These are phyloP conservation scores for Punica granatum DNA, from an alignment of 345 rosid species.

Conservation along the genomic window DNA sequence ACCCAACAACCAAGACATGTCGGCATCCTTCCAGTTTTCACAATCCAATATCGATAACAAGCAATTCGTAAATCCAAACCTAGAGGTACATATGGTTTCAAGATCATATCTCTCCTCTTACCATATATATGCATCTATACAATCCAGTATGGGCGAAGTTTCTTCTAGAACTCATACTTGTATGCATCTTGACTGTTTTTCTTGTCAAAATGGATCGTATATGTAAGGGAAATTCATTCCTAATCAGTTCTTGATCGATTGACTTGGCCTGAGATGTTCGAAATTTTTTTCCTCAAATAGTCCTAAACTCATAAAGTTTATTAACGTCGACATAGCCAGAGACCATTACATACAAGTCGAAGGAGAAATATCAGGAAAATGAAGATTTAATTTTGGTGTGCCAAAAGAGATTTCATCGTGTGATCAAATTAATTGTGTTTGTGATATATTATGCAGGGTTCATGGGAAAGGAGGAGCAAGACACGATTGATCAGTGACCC, in stretches of 20 bases:
- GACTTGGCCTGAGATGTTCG: background rate
- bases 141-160: too few relatives aligned
- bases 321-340: background rate
- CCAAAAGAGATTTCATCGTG: too few relatives aligned
- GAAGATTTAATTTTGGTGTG: too few relatives aligned
- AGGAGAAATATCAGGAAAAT: background rate
- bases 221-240: too few relatives aligned
- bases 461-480: constrained; percentile 13
- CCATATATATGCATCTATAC: background rate
- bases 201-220: too few relatives aligned
- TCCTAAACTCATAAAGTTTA: too few relatives aligned
- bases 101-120: background rate
- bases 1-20: constrained; percentile 26
- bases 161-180: too few relatives aligned
- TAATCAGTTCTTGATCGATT: too few relatives aligned
- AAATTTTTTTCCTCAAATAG: background rate
- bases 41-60: constrained; percentile 40
- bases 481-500: constrained; percentile 28
- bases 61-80: constrained; percentile 35
- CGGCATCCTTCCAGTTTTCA: constrained; percentile 43
- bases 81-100: constrained; percentile 33
- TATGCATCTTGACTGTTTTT: too few relatives aligned
- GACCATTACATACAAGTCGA: too few relatives aligned
- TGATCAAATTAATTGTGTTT: too few relatives aligned
- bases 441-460: constrained; percentile 30